Percentiles rank a stretch among this genome's conserved stretches.
phyloP scores from a whole-genome alignment of 2,329 filamentous ascomycete genomes.

The Fusarium luffae region DNA sequence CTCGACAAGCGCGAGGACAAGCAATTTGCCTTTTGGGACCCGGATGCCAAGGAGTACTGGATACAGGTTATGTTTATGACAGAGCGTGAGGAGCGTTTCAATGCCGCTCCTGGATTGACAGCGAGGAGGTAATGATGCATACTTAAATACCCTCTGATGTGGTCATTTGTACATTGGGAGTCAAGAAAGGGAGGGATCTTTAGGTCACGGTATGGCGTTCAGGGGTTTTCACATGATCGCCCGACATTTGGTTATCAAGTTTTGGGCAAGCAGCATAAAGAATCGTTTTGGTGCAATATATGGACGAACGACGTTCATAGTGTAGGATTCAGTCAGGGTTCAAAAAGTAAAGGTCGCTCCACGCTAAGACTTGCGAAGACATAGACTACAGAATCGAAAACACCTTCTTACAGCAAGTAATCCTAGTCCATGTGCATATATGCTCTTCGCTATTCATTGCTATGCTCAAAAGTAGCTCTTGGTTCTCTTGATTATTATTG shows the following conservation, averaged over 20 bases:
- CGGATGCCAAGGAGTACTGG: conserved; percentile 97
- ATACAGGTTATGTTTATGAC: conserved; percentile 98
- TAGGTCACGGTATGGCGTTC: conserved; percentile 33
- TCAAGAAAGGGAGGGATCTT: conserved; percentile 22
- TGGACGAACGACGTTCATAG: background rate
- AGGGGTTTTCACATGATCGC: conserved; percentile 10
- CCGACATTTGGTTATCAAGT: background rate
- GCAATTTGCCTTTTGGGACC: conserved; percentile 96
- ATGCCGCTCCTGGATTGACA: conserved; percentile 70
- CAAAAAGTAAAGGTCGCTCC: background rate
- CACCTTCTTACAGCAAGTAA: background rate
- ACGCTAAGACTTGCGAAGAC: background rate
- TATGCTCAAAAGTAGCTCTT: background rate
- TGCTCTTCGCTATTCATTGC: background rate
- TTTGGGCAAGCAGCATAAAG: background rate
- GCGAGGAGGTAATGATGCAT: conserved; percentile 54
- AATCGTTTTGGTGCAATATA: background rate
- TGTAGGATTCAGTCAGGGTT: background rate
- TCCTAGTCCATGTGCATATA: background rate
- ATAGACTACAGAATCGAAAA: background rate
- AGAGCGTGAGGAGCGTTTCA: conserved; percentile 91
- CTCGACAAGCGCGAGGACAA: conserved; percentile 88
- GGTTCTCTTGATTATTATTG: conserved; percentile 28
- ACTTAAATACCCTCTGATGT: conserved; percentile 2
- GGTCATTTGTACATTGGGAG: conserved; percentile 19